Evolutionary conservation across 2,329 filamentous ascomycete species (phyloP), one percentile per base, ranked within the genome.

Genomic region (Aspergillus oerlinghausenensis): DNA sequence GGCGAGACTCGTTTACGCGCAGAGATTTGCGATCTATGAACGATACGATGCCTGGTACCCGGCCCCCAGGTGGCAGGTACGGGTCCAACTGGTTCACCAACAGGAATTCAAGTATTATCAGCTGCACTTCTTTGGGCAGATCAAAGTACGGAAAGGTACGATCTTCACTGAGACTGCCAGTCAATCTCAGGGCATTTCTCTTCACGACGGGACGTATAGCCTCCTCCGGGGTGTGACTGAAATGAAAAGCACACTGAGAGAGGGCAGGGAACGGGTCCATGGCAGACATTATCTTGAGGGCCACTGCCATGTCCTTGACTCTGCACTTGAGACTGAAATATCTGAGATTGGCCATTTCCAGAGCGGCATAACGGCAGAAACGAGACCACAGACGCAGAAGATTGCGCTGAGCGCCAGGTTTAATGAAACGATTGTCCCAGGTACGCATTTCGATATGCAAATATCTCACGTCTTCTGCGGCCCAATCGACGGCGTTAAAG

Each of bases 51-150:
- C 61, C 60, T 11, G 17, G 23, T 9, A 40, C 21, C 43, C 56
- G 43, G 6, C 57, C 59, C 2, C 43, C 23, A n/a, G 28, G 28
- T 23, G 54, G 51, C 21, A 64, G 47, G 52, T 49, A 58, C 8
- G 60, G 63, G 55, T 64, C 60, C 23, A 47, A 54, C 8, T 54
- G 57, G 28, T 58, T 50, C 35, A 57, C 50, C 28, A 70, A 50
- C 8, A 63, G 40, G 23, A 59, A 25, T 19, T 66, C 60, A 14
- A 68, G 57, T 19, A 67, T 53, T 53, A 68, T 59, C n/a, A 63
- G 54, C 47, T 70, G 67, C 2, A 70, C 49, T 52, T 70, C 68
- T 40, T 64, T 63, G 8, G 68, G 68, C 8, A 70, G 61, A 25
- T 56, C 48, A 25, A 56, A 52, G 47, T 64, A 70, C 3, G 55